Conservation (phyloP, 2,329 filamentous ascomycete genomes). For the Davidsoniella eucalypti region DNA sequence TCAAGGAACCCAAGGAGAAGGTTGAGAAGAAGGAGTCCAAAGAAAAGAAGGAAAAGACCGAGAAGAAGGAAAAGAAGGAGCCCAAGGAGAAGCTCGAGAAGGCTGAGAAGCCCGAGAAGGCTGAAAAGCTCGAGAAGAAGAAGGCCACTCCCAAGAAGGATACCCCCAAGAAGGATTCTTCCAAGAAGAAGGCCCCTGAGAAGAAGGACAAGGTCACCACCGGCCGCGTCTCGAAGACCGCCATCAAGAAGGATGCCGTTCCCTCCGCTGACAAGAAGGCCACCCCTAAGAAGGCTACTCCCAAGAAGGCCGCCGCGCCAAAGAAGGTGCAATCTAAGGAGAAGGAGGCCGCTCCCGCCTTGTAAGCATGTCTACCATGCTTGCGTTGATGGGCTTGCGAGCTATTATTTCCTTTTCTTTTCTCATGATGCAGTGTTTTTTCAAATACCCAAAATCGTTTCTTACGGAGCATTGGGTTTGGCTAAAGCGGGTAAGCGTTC, state of each 20-base stretch:
- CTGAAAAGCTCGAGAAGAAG: slow-evolving; percentile 43
- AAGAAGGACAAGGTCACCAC: slow-evolving; percentile 20
- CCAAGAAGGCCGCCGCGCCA: slow-evolving; percentile 32
- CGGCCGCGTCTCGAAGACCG: slow-evolving; percentile 16
- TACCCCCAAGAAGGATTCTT: slow-evolving; percentile 4
- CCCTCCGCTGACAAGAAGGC: slow-evolving; percentile 16
- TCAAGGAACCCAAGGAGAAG: slow-evolving; percentile 31
- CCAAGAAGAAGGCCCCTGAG: slow-evolving; percentile 16
- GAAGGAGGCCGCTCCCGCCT: slow-evolving; percentile 7
- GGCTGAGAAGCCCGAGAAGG: slow-evolving; percentile 25
- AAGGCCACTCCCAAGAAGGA: slow-evolving; percentile 24
- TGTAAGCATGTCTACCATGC: neutral
- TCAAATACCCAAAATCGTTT: no score
- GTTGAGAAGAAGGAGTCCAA: slow-evolving; percentile 43
- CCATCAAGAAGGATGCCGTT: slow-evolving; percentile 17
- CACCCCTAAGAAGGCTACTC: slow-evolving; percentile 16
- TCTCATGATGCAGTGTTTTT: neutral
- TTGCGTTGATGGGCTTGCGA: neutral
- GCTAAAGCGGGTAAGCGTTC: neutral
- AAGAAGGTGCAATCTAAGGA: slow-evolving; percentile 21
- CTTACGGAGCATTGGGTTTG: no score
- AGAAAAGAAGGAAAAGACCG: slow-evolving; percentile 27
- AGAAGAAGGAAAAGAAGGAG: slow-evolving; percentile 26
- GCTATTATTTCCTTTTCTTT: neutral
- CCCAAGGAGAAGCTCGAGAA: slow-evolving; percentile 23